phyloP scores from a whole-genome alignment of 2,329 filamentous ascomycete genomes.

The Penicillium sp. region DNA sequence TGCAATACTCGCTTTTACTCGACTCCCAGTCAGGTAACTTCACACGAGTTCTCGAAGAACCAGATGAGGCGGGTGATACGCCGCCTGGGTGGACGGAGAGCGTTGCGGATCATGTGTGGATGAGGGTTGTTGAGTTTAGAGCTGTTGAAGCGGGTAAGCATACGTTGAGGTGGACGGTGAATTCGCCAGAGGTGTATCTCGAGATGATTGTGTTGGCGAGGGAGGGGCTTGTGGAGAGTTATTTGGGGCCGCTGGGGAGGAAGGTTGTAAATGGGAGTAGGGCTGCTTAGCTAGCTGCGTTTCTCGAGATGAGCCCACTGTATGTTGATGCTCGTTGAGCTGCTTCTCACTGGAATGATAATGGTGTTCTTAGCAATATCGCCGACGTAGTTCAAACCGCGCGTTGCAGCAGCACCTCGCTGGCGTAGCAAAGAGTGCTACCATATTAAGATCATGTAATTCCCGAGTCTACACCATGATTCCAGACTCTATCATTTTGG shows the following conservation, averaged over 20 bases:
- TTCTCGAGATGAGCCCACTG: too few species aligned
- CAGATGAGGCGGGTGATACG: not conserved
- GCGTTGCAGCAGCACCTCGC: too few species aligned
- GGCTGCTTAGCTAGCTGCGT: too few species aligned
- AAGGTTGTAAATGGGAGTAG: not conserved
- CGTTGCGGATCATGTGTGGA: slow-evolving; percentile 1
- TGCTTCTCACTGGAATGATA: not conserved
- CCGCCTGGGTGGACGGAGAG: not conserved
- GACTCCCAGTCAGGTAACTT: not conserved
- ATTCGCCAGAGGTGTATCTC: not conserved
- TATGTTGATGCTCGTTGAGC: too few species aligned
- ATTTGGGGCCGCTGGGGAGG: not conserved
- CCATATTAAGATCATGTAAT: too few species aligned
- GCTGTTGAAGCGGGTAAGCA: not conserved
- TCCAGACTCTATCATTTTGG: too few species aligned
- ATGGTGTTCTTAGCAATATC: not conserved
- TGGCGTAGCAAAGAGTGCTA: too few species aligned
- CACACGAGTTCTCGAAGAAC: not conserved
- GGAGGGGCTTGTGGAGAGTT: not conserved
- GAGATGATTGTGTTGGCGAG: slow-evolving; percentile 1
- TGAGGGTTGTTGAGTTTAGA: not conserved
- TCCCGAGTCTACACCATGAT: too few species aligned
- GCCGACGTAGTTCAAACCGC: too few species aligned
- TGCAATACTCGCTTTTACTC: not conserved
- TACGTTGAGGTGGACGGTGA: not conserved